Evolutionary conservation across 208 protist genomes (phyloP).

Genomic region (Leishmania lainsoni): DNA sequence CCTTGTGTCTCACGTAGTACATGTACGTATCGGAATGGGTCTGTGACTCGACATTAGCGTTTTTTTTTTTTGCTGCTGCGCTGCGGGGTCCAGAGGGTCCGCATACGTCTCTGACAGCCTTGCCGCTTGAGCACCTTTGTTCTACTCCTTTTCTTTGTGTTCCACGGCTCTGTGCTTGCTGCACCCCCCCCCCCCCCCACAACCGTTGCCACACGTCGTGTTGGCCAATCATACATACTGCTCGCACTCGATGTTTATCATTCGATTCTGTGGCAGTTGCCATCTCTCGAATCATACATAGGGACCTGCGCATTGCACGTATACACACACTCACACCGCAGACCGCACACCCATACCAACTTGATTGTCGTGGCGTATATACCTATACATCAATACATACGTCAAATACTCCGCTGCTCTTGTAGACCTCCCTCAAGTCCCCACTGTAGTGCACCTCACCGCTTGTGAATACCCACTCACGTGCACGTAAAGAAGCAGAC

Average conservation of each 20-base stretch:
- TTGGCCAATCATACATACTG: not conserved
- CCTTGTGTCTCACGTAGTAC: not conserved
- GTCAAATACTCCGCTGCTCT: not conserved
- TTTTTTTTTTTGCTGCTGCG: not conserved
- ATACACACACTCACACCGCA: not conserved
- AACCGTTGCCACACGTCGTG: not conserved
- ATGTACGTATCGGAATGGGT: not conserved
- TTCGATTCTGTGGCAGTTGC: not conserved
- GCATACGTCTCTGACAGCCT: not conserved
- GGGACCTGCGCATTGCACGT: not conserved
- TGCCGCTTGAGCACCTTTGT: not conserved
- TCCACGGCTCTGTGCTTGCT: not conserved
- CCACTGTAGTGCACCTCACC: not conserved
- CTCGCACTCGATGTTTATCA: not conserved
- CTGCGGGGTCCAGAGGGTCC: not conserved
- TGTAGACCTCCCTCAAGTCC: not conserved
- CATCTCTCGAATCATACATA: not conserved
- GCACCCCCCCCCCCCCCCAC: not conserved
- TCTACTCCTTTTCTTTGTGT: not conserved
- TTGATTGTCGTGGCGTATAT: not conserved
- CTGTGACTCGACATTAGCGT: not conserved
- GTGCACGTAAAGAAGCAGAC: not conserved
- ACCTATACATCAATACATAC: not conserved
- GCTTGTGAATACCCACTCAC: not conserved
- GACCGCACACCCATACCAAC: not conserved